Conservation (phyloP, 1,284 basidiomycete genomes). For the Tilletia setariae region DNA sequence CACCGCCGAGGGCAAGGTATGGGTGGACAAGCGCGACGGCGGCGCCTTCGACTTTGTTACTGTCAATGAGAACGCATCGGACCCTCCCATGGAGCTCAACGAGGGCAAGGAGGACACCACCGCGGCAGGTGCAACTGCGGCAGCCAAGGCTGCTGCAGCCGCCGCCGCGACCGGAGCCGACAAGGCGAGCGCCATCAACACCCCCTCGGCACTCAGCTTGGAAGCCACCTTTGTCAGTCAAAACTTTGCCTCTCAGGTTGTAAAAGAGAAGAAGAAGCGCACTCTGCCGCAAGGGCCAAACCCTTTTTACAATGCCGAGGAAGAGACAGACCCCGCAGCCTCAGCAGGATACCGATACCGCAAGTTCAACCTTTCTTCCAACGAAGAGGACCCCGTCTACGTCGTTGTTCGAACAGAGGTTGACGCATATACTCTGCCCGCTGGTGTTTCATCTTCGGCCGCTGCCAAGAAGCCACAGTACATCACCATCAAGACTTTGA, state of each 20-base stretch:
- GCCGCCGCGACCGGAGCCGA: constrained; percentile 21
- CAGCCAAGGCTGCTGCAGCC: constrained; percentile 42
- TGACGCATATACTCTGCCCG: constrained; percentile 69
- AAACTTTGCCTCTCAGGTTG: constrained; percentile 96
- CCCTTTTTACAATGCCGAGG: constrained; percentile 87
- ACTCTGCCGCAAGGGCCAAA: constrained; percentile 79
- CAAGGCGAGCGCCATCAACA: constrained; percentile 74
- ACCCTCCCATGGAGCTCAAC: constrained; percentile 83
- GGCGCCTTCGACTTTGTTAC: constrained; percentile 95
- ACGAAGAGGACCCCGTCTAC: constrained; percentile 73
- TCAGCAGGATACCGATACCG: constrained; percentile 96
- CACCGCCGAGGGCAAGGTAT: constrained; percentile 80
- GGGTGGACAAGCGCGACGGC: constrained; percentile 90
- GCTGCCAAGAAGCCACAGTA: constrained; percentile 54
- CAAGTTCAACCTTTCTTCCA: constrained; percentile 88
- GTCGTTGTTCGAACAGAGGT: constrained; percentile 94
- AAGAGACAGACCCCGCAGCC: constrained; percentile 89
- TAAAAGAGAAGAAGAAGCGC: constrained; percentile 67
- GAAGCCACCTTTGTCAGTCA: constrained; percentile 99
- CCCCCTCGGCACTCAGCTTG: constrained; percentile 85
- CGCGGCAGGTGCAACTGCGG: constrained; percentile 21
- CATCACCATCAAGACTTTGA: constrained; percentile 83
- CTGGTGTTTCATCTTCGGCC: constrained; percentile 61
- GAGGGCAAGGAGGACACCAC: constrained; percentile 64
- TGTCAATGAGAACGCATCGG: constrained; percentile 96